phyloP scores from a whole-genome alignment of 805 yeast species.

The Blastobotrys attinorum region DNA sequence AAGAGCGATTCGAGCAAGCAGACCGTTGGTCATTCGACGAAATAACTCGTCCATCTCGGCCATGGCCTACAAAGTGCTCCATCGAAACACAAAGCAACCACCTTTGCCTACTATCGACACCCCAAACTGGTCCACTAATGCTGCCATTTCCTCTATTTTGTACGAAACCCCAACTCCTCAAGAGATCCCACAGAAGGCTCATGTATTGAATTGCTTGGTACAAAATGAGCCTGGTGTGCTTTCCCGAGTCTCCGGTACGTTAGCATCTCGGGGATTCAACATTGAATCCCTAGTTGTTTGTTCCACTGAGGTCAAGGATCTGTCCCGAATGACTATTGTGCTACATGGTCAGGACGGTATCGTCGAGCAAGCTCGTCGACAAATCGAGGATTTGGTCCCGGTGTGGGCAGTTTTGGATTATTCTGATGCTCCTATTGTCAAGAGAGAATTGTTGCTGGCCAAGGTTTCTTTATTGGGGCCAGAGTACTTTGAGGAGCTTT shows the following conservation, averaged over 20 bases:
- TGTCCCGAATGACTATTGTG: constrained; percentile 95
- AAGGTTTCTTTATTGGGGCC: constrained; percentile 92
- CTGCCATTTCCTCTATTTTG: constrained; percentile 91
- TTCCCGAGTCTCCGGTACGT: constrained; percentile 84
- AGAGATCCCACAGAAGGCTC: constrained; percentile 63
- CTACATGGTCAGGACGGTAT: constrained; percentile 92
- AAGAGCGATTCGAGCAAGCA: too few relatives aligned
- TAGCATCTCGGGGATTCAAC: constrained; percentile 98
- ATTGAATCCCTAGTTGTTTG: constrained; percentile 96
- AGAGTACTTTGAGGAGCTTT: constrained; percentile 93
- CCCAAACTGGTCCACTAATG: constrained; percentile 92
- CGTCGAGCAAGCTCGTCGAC: constrained; percentile 96
- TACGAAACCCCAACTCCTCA: constrained; percentile 74
- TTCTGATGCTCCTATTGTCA: constrained; percentile 79
- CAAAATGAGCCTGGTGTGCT: constrained; percentile 99
- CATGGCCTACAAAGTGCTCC: constrained; percentile 85
- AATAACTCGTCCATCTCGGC: constrained; percentile 68
- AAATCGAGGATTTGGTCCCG: constrained; percentile 95
- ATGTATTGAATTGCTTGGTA: constrained; percentile 91
- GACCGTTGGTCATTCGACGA: too few relatives aligned
- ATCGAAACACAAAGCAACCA: constrained; percentile 79
- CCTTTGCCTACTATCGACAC: constrained; percentile 88
- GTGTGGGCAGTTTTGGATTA: constrained; percentile 97
- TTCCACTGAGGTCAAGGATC: constrained; percentile 89
- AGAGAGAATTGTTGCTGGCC: constrained; percentile 84